Conservation (phyloP, 192 early-diverging fungal species). For the Rhizophagus clarus region DNA sequence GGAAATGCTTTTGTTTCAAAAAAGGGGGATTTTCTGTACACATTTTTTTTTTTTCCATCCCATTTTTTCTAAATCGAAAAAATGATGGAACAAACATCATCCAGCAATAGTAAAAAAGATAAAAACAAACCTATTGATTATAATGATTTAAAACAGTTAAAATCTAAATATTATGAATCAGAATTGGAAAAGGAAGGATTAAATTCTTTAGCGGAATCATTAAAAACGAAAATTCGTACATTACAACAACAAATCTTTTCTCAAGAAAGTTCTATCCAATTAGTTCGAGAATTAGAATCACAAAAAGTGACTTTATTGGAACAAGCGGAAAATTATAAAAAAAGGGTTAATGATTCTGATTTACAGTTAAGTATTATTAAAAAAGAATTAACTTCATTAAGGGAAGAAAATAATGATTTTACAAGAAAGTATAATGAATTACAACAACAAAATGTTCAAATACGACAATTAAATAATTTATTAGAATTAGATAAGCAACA, state of each 20-base stretch:
- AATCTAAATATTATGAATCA: not conserved
- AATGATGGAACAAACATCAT: not conserved
- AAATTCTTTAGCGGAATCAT: not conserved
- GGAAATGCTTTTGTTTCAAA: too few species aligned
- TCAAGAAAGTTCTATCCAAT: not conserved
- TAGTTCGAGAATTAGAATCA: not conserved
- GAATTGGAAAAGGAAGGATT: not conserved
- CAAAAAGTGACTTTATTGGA: not conserved
- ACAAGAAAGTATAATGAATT: not conserved
- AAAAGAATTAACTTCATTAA: not conserved
- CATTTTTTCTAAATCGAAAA: not conserved
- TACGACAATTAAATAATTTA: not conserved
- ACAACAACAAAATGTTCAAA: conserved; percentile 4
- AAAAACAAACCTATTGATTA: not conserved
- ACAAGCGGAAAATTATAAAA: not conserved
- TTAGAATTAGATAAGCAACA: not conserved
- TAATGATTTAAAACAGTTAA: conserved; percentile 1
- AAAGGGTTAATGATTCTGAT: not conserved
- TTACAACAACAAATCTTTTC: not conserved
- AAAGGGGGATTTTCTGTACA: too few species aligned
- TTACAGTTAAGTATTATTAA: not conserved
- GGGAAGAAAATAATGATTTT: not conserved
- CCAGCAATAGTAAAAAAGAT: conserved; percentile 29
- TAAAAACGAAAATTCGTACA: not conserved
- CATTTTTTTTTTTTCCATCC: not conserved